These are phyloP conservation scores for Hippophae rhamnoides DNA, from an alignment of 306 rosid genomes.

Conservation along the genomic window DNA sequence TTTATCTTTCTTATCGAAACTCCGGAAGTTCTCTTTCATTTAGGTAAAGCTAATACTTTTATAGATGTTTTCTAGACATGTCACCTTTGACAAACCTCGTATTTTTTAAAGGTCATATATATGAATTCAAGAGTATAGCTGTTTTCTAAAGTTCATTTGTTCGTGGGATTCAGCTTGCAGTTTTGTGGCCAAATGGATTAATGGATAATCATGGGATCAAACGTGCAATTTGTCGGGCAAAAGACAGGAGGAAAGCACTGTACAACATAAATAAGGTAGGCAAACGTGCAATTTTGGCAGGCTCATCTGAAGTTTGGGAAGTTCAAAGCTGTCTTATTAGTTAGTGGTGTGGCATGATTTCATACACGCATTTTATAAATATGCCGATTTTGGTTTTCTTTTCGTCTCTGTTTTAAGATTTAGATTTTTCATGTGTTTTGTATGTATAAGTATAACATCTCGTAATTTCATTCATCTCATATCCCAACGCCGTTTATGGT, in stretches of 20 bases:
- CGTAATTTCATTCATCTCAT: too few relatives aligned
- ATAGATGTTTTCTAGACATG: not conserved
- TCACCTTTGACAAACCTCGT: not conserved
- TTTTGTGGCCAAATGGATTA: constrained; percentile 82
- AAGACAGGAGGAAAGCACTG: constrained; percentile 71
- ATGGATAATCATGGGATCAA: constrained; percentile 99
- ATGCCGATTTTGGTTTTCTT: too few relatives aligned
- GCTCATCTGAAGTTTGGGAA: too few relatives aligned
- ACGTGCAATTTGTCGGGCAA: constrained; percentile 84
- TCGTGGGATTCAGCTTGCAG: constrained; percentile 56
- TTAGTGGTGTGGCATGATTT: too few relatives aligned
- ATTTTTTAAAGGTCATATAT: not conserved
- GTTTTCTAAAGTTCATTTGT: constrained; percentile 1
- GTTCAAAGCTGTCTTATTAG: too few relatives aligned
- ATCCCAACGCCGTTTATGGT: not conserved
- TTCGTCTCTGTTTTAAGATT: too few relatives aligned
- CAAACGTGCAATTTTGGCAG: too few relatives aligned
- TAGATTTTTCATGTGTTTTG: too few relatives aligned
- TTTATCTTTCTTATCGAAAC: not conserved
- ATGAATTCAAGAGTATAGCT: not conserved
- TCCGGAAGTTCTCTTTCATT: not conserved
- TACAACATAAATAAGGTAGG: constrained; percentile 59
- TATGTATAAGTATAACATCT: too few relatives aligned
- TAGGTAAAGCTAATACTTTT: not conserved
- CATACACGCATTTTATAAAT: too few relatives aligned